These are phyloP conservation scores for Sistotremastrum niveocremeum DNA, from an alignment of 768 basidiomycete genomes.

Conservation along the genomic window DNA sequence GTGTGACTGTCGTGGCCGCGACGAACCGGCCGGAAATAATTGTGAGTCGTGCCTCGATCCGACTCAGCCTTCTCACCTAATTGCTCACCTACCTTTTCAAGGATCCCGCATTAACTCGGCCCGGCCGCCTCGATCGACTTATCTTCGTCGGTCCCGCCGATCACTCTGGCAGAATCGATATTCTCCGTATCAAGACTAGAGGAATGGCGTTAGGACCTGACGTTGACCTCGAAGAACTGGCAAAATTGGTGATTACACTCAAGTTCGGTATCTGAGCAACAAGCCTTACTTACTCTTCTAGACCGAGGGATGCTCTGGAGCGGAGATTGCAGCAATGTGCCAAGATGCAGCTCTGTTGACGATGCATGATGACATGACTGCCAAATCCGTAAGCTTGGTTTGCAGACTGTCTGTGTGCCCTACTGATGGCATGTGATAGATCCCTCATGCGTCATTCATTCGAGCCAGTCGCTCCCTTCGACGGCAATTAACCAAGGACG, in stretches of 20 bases:
- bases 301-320: conserved; percentile 95
- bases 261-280: background rate
- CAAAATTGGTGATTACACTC: conserved; percentile 32
- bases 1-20: conserved; percentile 92
- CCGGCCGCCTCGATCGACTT: conserved; percentile 88
- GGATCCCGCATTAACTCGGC: conserved; percentile 92
- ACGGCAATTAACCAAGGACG: conserved; percentile 72
- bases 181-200: conserved; percentile 60
- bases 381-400: conserved; percentile 45
- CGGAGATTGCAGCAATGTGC: conserved; percentile 82
- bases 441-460: conserved; percentile 59
- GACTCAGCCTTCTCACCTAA: background rate
- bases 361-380: conserved; percentile 78
- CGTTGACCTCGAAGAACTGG: conserved; percentile 55
- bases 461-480: conserved; percentile 59
- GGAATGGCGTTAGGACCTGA: conserved; percentile 72
- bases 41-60: conserved; percentile 29
- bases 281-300: conserved; percentile 19
- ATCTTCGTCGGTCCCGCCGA: conserved; percentile 93
- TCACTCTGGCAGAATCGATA: conserved; percentile 63
- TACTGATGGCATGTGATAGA: conserved; percentile 31
- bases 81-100: conserved; percentile 17
- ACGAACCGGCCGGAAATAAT: conserved; percentile 94
- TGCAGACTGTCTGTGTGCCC: background rate
- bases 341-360: conserved; percentile 91